These are phyloP conservation scores for Closterium sp. DNA, from an alignment of 139 green algal genomes.

Conservation along the genomic window DNA sequence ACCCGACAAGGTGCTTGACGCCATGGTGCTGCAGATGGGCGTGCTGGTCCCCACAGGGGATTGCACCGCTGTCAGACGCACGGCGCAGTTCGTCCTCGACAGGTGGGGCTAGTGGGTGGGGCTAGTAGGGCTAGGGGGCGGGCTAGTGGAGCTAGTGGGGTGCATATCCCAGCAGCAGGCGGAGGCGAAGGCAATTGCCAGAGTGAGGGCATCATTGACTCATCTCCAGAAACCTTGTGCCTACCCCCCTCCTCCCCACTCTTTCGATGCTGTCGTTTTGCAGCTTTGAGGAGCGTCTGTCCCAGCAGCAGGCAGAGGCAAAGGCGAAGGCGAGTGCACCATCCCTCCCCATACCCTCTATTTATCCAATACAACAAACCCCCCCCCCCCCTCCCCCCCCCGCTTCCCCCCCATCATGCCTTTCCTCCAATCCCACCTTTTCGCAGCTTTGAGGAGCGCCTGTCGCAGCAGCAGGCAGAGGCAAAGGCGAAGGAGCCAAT, in stretches of 20 bases:
- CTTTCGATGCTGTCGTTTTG: too few relatives aligned
- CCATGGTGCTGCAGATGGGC: conserved; percentile 80
- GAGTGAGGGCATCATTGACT: neutral
- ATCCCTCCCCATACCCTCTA: neutral
- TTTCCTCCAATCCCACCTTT: too few relatives aligned
- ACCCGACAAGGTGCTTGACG: conserved; percentile 75
- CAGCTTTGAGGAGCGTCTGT: conserved; percentile 69
- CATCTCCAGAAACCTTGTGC: neutral
- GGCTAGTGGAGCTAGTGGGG: neutral
- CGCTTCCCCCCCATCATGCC: neutral
- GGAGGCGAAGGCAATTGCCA: neutral
- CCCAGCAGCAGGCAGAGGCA: neutral
- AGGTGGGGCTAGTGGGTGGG: too few relatives aligned
- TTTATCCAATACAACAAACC: neutral
- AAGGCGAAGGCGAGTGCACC: neutral
- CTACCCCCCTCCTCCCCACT: neutral
- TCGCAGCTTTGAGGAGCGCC: conserved; percentile 68
- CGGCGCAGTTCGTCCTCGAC: conserved; percentile 94
- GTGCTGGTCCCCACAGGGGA: conserved; percentile 83
- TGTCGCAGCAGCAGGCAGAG: conserved; percentile 62
- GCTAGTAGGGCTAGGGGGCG: too few relatives aligned
- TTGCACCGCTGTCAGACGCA: conserved; percentile 80
- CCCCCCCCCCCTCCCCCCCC: too few relatives aligned
- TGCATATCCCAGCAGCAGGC: neutral
- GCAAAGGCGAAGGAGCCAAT: conserved; percentile 49